phyloP scores from a whole-genome alignment of 1,284 basidiomycete species.

The Cystobasidiaceae sp. region DNA sequence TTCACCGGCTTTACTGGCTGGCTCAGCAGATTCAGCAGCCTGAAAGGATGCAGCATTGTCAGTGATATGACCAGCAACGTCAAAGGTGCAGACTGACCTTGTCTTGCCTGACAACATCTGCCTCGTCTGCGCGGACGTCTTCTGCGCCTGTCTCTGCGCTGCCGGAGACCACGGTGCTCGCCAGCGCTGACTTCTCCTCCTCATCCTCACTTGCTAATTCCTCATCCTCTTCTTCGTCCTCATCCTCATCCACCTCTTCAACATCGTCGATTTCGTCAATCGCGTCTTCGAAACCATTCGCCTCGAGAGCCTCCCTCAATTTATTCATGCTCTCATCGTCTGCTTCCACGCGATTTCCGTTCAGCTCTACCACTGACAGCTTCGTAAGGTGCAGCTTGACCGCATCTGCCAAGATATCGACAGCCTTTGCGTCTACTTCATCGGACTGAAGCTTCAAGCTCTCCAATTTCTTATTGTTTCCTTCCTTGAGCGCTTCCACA shows the following conservation, averaged over 20 bases:
- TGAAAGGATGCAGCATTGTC: neutral
- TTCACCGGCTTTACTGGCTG: neutral
- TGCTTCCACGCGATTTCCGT: slow-evolving; percentile 79
- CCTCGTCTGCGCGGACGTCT: slow-evolving; percentile 26
- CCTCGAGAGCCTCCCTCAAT: slow-evolving; percentile 61
- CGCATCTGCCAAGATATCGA: slow-evolving; percentile 62
- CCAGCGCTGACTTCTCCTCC: slow-evolving; percentile 35
- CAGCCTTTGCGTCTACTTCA: slow-evolving; percentile 69
- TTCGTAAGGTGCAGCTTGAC: slow-evolving; percentile 58
- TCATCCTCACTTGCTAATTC: slow-evolving; percentile 44
- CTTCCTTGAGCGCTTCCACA: slow-evolving; percentile 56
- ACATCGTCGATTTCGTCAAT: slow-evolving; percentile 70
- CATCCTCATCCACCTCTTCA: slow-evolving; percentile 38
- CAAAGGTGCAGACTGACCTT: slow-evolving; percentile 3
- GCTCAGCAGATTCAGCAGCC: slow-evolving; percentile 19
- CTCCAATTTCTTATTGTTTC: slow-evolving; percentile 68
- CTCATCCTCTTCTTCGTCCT: slow-evolving; percentile 40
- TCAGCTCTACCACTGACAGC: slow-evolving; percentile 68
- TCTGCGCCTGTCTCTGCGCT: slow-evolving; percentile 24
- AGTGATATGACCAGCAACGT: neutral
- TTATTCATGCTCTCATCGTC: slow-evolving; percentile 69
- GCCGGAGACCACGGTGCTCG: slow-evolving; percentile 26
- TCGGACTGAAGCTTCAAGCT: slow-evolving; percentile 81
- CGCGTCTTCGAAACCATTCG: slow-evolving; percentile 73
- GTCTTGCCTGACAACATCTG: slow-evolving; percentile 26